A percentile compares a stretch with the other conserved stretches of the same genome.
Evolutionary conservation across 73 alveolate genomes (phyloP).

Genomic region (Halteria grandinella): DNA sequence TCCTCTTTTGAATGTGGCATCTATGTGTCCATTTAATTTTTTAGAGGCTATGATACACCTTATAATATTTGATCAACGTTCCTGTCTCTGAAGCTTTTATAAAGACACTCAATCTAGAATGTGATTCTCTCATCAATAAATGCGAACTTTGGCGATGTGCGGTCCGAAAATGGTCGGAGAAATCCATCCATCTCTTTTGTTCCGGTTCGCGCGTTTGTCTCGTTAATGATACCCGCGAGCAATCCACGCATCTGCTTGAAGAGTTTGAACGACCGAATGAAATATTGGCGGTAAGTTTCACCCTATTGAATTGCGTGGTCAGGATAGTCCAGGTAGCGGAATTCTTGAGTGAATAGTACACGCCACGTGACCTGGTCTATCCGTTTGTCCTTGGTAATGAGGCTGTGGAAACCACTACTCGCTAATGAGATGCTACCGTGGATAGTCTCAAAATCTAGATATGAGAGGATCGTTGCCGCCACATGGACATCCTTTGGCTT

Average conservation of each 20-base stretch:
- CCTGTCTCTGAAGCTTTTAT: slow-evolving; percentile 23
- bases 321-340: slow-evolving; percentile 29
- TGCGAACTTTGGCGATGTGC: slow-evolving; percentile 36
- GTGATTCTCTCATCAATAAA: slow-evolving; percentile 7
- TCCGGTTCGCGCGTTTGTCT: slow-evolving; percentile 5
- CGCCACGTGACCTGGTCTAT: too few relatives aligned
- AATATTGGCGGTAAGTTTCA: slow-evolving; percentile 9
- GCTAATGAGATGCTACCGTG: too few relatives aligned
- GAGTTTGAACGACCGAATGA: neutral
- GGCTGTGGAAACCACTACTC: too few relatives aligned
- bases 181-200: slow-evolving; percentile 21
- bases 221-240: slow-evolving; percentile 16
- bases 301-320: neutral
- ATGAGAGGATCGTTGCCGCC: too few relatives aligned
- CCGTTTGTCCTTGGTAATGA: too few relatives aligned
- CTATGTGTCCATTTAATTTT: too few relatives aligned
- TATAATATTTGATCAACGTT: slow-evolving; percentile 24
- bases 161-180: slow-evolving; percentile 19
- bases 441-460: too few relatives aligned
- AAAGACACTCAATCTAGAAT: slow-evolving; percentile 35
- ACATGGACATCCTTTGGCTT: too few relatives aligned
- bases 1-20: too few relatives aligned
- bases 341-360: slow-evolving; percentile 16
- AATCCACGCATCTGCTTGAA: slow-evolving; percentile 15
- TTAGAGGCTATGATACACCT: too few relatives aligned